Base-by-base conservation (phyloP, 176 grass and related monocot species). In the Ananas comosus region DNA sequence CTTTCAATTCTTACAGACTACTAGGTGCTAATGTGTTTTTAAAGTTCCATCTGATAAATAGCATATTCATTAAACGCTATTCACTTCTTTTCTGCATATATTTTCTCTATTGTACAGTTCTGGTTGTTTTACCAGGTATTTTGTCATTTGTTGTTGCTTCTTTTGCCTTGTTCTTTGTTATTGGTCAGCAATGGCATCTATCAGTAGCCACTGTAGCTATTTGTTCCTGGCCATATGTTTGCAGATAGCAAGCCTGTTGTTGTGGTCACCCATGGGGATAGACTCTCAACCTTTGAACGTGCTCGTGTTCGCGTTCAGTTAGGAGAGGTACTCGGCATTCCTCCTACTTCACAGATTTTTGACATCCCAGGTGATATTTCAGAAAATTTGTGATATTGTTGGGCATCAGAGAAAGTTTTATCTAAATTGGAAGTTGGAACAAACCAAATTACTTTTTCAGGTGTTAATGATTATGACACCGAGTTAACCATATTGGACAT, bases 241-340 rank as follows among this genome's bases (percentile, higher is more conserved):
- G 77, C 73, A 91, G 88, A 91, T 81, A 79, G 83, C 64, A 86
- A 81, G 67, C 88, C 88, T 65, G 63, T 63, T 81, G 80, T 91
- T 65, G 83, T 86, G 71, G 67, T 91, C 47, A 86, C 83, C 49
- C 83, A 81, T 72, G 88, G 88, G 18, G 88, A 91, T 51, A 66
- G 51, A 63, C 68, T 91, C 53, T 72, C 78, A 3, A 28, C 81
- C 13, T 51, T 70, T 50, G 76, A 91, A 5, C 67, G 83, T 27
- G 64, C 56, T 29, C 51, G 64, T 75, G 66, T 91, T 74, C 80
- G 9, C 13, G 54, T 58, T n/a, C 53, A 81, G 65, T 75, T 91
- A 71, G 80, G 74, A 69, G 80, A 86, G 13, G 21, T 86, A 49
- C 59, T 91, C 18, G 71, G 64, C 59, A 83, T 91, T 80, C 80